Percentiles rank a stretch among this genome's conserved stretches.
phyloP scores from a whole-genome alignment of 2,329 filamentous ascomycete species.

The Beauveria varroae region DNA sequence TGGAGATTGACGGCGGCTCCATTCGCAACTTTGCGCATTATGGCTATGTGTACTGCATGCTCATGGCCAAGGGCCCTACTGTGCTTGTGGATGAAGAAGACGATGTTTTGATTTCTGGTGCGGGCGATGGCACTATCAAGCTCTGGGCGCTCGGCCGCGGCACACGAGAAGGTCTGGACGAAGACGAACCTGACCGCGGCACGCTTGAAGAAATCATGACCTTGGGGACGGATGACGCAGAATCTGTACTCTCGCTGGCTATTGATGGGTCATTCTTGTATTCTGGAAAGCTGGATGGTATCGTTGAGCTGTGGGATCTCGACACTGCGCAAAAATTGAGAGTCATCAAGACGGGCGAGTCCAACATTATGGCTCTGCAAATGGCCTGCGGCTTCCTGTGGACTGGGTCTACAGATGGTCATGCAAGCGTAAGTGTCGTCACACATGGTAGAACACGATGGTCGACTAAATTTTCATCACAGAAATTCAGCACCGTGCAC shows the following conservation, averaged over 20 bases:
- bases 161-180: constrained; percentile 16
- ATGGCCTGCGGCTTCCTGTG: constrained; percentile 81
- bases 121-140: constrained; percentile 90
- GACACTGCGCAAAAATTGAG: constrained; percentile 87
- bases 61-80: constrained; percentile 64
- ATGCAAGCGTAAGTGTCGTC: constrained; percentile 59
- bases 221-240: constrained; percentile 52
- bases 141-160: constrained; percentile 63
- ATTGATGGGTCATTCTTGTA: constrained; percentile 91
- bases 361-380: constrained; percentile 79
- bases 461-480: not conserved
- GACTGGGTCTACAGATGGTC: constrained; percentile 84
- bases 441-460: not conserved
- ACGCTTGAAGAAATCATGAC: constrained; percentile 63
- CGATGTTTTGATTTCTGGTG: constrained; percentile 82
- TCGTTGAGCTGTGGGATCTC: constrained; percentile 93
- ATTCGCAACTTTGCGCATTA: constrained; percentile 87
- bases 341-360: constrained; percentile 72
- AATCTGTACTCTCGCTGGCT: constrained; percentile 67
- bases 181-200: constrained; percentile 39
- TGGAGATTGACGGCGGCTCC: constrained; percentile 76
- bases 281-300: constrained; percentile 76
- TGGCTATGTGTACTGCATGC: constrained; percentile 95
- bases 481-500: constrained; percentile 62
- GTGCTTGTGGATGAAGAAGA: constrained; percentile 62